Evolutionary conservation across 495 filamentous ascomycete species (phyloP).

Genomic region (Penicillium antarcticum): DNA sequence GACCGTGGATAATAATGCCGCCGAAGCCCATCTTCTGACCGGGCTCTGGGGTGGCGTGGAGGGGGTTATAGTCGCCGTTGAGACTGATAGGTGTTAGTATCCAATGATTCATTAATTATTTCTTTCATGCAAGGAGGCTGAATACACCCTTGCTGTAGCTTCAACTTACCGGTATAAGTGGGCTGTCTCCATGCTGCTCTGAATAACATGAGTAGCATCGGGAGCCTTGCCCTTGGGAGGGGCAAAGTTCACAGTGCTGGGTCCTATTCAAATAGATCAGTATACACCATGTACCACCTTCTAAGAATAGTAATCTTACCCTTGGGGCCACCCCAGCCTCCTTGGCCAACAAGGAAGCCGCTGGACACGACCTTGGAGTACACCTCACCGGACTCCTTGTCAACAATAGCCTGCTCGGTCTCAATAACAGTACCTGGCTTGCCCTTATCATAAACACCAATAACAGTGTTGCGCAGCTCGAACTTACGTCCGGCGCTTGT

Average conservation of each 20-base stretch:
- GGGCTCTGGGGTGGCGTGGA: constrained; percentile 80
- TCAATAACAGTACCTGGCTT: constrained; percentile 79
- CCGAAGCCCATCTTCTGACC: constrained; percentile 88
- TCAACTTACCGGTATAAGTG: constrained; percentile 61
- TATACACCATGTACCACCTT: background rate
- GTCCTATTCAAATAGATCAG: constrained; percentile 40
- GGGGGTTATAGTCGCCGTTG: constrained; percentile 90
- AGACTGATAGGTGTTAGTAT: constrained; percentile 38
- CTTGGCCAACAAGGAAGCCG: constrained; percentile 80
- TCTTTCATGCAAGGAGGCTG: background rate
- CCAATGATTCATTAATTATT: background rate
- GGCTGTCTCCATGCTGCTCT: constrained; percentile 66
- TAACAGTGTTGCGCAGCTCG: constrained; percentile 72
- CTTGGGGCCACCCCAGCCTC: constrained; percentile 88
- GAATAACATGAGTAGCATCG: constrained; percentile 67
- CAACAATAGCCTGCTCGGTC: constrained; percentile 73
- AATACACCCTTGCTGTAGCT: background rate
- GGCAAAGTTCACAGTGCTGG: constrained; percentile 68
- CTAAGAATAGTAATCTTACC: constrained; percentile 34
- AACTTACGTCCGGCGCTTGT: constrained; percentile 69
- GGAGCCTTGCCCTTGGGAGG: constrained; percentile 68
- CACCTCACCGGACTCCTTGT: constrained; percentile 63
- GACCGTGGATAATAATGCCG: constrained; percentile 82
- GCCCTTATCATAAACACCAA: constrained; percentile 92
- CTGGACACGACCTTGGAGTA: constrained; percentile 67